phyloP scores from a whole-genome alignment of 2,329 filamentous ascomycete genomes.

The Tolypocladium nubicola region DNA sequence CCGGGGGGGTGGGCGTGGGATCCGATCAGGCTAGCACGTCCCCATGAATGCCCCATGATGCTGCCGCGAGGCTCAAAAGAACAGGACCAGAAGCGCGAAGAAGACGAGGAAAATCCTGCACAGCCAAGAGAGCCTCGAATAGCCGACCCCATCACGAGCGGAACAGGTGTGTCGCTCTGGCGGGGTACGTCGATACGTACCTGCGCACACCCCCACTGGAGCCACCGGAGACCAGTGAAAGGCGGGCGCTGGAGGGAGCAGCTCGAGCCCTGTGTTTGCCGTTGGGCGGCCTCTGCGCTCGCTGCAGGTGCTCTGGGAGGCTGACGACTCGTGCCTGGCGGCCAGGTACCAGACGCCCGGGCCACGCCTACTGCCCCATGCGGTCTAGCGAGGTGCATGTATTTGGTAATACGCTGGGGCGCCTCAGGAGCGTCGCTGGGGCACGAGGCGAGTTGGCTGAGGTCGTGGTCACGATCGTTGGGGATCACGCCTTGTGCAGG shows the following conservation, averaged over 20 bases:
- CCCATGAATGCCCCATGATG: not conserved
- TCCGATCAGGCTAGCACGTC: constrained; percentile 5
- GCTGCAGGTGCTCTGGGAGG: not conserved
- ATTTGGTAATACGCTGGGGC: constrained; percentile 21
- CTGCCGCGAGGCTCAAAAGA: constrained; percentile 1
- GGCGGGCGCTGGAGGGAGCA: not conserved
- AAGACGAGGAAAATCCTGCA: constrained; percentile 7
- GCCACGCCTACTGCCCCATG: constrained; percentile 16
- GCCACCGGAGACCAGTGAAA: not conserved
- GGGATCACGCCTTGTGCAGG: not conserved
- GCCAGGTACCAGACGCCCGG: constrained; percentile 14
- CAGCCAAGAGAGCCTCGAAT: constrained; percentile 19
- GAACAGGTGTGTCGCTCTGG: constrained; percentile 5
- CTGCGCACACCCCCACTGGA: not conserved
- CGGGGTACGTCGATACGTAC: not conserved
- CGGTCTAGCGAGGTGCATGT: constrained; percentile 15
- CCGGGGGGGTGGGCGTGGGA: constrained; percentile 1
- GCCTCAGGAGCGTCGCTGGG: constrained; percentile 1
- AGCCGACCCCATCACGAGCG: constrained; percentile 13
- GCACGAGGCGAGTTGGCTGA: constrained; percentile 5
- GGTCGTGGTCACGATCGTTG: constrained; percentile 21
- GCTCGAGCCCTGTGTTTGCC: not conserved
- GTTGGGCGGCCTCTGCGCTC: not conserved
- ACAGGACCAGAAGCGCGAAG: constrained; percentile 5
- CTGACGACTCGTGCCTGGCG: constrained; percentile 12